Percentiles rank a stretch among this genome's conserved stretches.
phyloP scores from a whole-genome alignment of 164 flowering plant species.

The Buxus sempervirens region DNA sequence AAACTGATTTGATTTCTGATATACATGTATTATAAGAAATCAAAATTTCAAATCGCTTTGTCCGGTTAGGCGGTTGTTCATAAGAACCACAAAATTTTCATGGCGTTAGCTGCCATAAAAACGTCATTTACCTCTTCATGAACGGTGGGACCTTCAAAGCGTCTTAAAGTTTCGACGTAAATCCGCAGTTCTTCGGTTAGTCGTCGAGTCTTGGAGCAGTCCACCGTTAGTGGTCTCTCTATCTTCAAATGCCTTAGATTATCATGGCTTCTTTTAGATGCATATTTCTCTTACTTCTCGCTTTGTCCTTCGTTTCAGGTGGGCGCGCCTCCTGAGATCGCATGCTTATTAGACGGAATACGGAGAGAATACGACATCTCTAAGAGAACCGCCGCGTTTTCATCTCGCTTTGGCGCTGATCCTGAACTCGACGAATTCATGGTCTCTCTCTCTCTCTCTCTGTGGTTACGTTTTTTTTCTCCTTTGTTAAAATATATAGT shows the following conservation, averaged over 20 bases:
- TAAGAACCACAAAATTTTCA: background rate
- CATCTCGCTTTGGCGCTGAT: conserved; percentile 49
- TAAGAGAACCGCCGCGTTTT: conserved; percentile 20
- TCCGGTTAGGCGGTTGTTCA: too few species aligned
- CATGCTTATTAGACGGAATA: conserved; percentile 47
- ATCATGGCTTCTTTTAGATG: background rate
- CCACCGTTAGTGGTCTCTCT: background rate
- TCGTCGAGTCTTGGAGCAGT: background rate
- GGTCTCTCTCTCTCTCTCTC: conserved; percentile 26
- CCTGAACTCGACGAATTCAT: conserved; percentile 75
- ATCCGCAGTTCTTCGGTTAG: background rate
- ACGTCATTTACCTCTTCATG: background rate
- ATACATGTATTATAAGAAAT: background rate
- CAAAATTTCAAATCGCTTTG: too few species aligned
- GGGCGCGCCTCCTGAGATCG: conserved; percentile 64
- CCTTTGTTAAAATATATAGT: background rate
- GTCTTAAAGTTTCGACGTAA: background rate
- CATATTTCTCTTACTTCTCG: background rate
- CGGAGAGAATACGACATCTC: conserved; percentile 34
- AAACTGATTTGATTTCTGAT: background rate
- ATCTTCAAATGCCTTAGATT: too few species aligned
- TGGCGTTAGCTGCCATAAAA: background rate
- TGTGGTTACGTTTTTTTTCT: conserved; percentile 4
- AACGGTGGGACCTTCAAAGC: background rate
- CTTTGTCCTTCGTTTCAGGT: conserved; percentile 26